Evolutionary conservation across 2,329 filamentous ascomycete genomes (phyloP), one percentile per base, ranked within the genome.

Genomic region (Botrytis aclada): DNA sequence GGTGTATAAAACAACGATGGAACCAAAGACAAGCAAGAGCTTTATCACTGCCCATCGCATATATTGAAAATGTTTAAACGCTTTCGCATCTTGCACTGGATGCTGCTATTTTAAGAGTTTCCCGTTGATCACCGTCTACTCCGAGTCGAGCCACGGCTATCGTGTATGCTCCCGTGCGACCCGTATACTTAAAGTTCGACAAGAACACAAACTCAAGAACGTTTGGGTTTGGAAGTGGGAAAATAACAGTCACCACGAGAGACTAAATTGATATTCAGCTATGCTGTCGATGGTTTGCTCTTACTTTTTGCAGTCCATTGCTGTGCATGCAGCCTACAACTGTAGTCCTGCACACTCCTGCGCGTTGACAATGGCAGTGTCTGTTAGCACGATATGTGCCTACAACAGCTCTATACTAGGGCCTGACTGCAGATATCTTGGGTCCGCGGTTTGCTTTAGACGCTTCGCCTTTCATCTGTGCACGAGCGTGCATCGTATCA

Each of bases 361-460:
- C 75, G 90, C 86, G 14, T 83, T 92, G 63, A 92, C 87, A 2
- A 86, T 92, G 67, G 86, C 90, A 8, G 86, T 85, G 1, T 92
- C 90, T n/a, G 25, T 51, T 51, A 51, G 47, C n/a, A 77, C 84
- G 86, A 14, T 86, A 86, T 25, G 86, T 86, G 83, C 83, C 86
- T 69, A 75, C 83, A 0, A 87, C 89, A 2, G 89, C 89, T 25
- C 79, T 92, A 39, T 92, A 92, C 81, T 93, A 90, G 90, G 90
- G 90, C 2, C 81, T 91, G 43, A 85, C 85, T 4, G 90, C 89
- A 34, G 91, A 93, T 77, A 85, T 93, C 47, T 89, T 93, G 74
- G 91, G 90, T 9, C 85, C 91, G 61, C 87, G 88, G 75, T 88
- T 88, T 76, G 90, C 91, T 8, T 93, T 93, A 83, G 93, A 93